These are phyloP conservation scores for Nakaseomyces delphensis DNA, from an alignment of 1,139 yeast genomes.

Conservation along the genomic window DNA sequence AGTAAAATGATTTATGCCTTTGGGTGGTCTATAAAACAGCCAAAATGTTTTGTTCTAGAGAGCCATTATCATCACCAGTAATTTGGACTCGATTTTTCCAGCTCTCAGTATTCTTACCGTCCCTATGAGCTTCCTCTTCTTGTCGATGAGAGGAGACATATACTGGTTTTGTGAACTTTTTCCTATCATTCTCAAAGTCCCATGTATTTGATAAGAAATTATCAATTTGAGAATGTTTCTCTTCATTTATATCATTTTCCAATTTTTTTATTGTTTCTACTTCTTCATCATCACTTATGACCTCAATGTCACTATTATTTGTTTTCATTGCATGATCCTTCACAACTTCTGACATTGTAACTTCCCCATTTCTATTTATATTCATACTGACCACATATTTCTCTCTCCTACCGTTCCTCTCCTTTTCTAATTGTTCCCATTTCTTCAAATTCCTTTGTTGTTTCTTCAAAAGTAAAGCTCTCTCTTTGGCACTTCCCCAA, in stretches of 20 bases:
- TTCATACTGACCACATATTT: conserved; percentile 63
- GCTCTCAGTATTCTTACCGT: background rate
- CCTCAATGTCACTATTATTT: conserved; percentile 25
- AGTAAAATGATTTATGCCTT: background rate
- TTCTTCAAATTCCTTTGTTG: conserved; percentile 69
- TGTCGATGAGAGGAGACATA: conserved; percentile 19
- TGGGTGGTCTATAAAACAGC: conserved; percentile 16
- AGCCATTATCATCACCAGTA: conserved; percentile 13
- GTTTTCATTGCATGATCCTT: conserved; percentile 19
- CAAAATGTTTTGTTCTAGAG: conserved; percentile 22
- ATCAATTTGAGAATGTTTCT: conserved; percentile 28
- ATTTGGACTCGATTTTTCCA: conserved; percentile 22
- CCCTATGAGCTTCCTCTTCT: conserved; percentile 4
- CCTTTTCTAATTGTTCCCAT: conserved; percentile 49
- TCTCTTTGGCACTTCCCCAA: conserved; percentile 87
- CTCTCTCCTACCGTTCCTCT: conserved; percentile 63
- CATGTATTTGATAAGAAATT: conserved; percentile 38
- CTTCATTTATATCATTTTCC: conserved; percentile 31
- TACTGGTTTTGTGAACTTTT: conserved; percentile 38
- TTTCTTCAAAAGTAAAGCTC: conserved; percentile 70
- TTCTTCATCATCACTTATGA: conserved; percentile 29
- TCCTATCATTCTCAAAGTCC: conserved; percentile 49
- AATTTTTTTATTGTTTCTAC: conserved; percentile 30
- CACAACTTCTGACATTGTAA: conserved; percentile 24
- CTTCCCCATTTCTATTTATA: conserved; percentile 71